These are phyloP conservation scores for Panicum virgatum DNA, from an alignment of 202 grass and related monocot genomes.

Conservation along the genomic window DNA sequence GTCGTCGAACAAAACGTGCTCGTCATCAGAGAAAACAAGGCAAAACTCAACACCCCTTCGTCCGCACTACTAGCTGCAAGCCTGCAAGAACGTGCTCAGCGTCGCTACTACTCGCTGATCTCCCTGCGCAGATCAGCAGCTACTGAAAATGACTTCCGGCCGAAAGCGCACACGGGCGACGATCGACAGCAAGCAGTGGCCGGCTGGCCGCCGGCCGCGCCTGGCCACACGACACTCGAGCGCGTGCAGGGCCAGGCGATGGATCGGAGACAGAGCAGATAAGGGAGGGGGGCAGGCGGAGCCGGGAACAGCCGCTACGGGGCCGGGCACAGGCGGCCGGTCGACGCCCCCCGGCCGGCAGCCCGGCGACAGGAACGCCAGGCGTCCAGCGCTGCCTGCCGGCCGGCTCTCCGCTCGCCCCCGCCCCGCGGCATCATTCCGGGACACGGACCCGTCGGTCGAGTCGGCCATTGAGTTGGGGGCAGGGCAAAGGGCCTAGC, in stretches of 20 bases:
- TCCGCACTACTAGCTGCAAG: not conserved
- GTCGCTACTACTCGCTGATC: not conserved
- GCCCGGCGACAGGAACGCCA: constrained; percentile 29
- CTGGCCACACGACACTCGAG: not conserved
- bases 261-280: constrained; percentile 15
- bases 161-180: not conserved
- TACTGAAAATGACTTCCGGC: not conserved
- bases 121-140: not conserved
- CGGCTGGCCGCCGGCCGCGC: not conserved
- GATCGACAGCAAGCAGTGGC: not conserved
- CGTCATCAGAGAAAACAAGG: not conserved
- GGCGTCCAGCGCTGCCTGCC: constrained; percentile 19
- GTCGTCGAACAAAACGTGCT: not conserved
- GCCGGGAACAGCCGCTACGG: constrained; percentile 12
- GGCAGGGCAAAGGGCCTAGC: not conserved
- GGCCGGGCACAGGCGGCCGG: not conserved
- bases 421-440: constrained; percentile 16
- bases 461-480: not conserved
- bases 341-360: constrained; percentile 24
- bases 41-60: not conserved
- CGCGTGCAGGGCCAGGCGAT: not conserved
- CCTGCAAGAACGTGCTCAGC: not conserved
- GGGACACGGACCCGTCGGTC: not conserved
- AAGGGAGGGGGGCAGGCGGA: not conserved
- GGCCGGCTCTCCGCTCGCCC: not conserved